Percentiles rank a stretch among this genome's conserved stretches.
Conservation (phyloP, 2,329 filamentous ascomycete species). For the Aspergillus sojae region DNA sequence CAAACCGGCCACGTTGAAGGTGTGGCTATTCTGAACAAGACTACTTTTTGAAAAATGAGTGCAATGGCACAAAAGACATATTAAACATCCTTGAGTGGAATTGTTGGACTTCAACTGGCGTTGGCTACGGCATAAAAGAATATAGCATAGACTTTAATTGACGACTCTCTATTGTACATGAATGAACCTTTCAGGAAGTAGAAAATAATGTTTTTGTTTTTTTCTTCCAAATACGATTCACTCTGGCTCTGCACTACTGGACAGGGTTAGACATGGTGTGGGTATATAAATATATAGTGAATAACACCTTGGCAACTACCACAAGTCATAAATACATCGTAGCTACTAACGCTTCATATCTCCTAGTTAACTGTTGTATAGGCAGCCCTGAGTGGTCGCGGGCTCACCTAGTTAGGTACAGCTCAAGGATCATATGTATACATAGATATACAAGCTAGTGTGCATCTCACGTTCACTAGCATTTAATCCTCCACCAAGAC, state of each 20-base stretch:
- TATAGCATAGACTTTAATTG: neutral
- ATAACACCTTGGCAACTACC: neutral
- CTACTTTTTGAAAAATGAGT: neutral
- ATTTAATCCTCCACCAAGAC: neutral
- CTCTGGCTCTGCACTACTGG: neutral
- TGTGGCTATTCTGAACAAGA: constrained; percentile 59
- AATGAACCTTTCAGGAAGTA: neutral
- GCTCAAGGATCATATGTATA: neutral
- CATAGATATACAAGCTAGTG: neutral
- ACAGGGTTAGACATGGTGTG: neutral
- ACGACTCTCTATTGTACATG: neutral
- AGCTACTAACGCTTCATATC: neutral
- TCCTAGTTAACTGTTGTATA: too few relatives aligned
- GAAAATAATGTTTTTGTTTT: neutral
- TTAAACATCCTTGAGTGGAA: neutral
- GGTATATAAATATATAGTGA: neutral
- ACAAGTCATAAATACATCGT: neutral
- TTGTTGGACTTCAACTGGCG: neutral
- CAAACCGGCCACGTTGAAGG: constrained; percentile 74
- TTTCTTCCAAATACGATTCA: neutral
- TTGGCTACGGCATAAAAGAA: neutral
- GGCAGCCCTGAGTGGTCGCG: neutral
- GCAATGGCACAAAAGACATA: neutral
- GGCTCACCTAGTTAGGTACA: neutral
- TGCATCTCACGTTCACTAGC: neutral